Evolutionary conservation across 2,329 filamentous ascomycete genomes (phyloP).

Genomic region (Cladophialophora bantiana): DNA sequence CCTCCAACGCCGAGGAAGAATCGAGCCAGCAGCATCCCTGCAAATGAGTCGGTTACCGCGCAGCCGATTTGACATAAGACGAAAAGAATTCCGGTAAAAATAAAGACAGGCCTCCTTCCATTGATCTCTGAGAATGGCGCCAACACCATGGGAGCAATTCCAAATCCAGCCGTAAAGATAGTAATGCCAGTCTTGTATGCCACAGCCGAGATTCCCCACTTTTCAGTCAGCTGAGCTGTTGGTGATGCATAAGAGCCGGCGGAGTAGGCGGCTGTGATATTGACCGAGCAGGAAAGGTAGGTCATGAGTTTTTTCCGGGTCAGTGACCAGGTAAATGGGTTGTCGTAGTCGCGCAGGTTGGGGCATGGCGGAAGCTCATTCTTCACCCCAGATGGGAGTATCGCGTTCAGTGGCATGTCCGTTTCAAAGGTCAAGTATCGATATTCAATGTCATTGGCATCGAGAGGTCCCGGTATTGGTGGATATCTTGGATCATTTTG

Average conservation of each 20-base stretch:
- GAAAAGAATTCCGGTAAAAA: constrained; percentile 76
- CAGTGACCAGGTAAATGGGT: constrained; percentile 76
- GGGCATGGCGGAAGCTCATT: constrained; percentile 51
- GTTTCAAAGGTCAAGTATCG: constrained; percentile 38
- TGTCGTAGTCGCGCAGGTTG: constrained; percentile 69
- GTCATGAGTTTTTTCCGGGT: constrained; percentile 76
- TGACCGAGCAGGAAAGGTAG: constrained; percentile 76
- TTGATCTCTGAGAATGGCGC: constrained; percentile 90
- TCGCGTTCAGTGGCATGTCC: constrained; percentile 32
- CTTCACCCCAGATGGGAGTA: constrained; percentile 25
- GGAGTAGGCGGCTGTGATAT: constrained; percentile 77
- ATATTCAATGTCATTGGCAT: constrained; percentile 32
- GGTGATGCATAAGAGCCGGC: constrained; percentile 81
- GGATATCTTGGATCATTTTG: constrained; percentile 11
- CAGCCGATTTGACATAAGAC: constrained; percentile 71
- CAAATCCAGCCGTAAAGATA: constrained; percentile 82
- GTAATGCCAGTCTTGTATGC: constrained; percentile 75
- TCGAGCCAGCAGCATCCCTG: constrained; percentile 73
- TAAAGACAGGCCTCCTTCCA: constrained; percentile 82
- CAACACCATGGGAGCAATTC: constrained; percentile 82
- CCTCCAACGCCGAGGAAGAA: constrained; percentile 77
- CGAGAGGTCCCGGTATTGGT: not conserved
- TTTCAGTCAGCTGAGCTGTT: constrained; percentile 66
- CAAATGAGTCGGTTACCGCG: constrained; percentile 71
- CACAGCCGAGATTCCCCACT: constrained; percentile 70